Base-by-base conservation (phyloP, 2,329 filamentous ascomycete genomes). In the Parafenestella ontariensis region DNA sequence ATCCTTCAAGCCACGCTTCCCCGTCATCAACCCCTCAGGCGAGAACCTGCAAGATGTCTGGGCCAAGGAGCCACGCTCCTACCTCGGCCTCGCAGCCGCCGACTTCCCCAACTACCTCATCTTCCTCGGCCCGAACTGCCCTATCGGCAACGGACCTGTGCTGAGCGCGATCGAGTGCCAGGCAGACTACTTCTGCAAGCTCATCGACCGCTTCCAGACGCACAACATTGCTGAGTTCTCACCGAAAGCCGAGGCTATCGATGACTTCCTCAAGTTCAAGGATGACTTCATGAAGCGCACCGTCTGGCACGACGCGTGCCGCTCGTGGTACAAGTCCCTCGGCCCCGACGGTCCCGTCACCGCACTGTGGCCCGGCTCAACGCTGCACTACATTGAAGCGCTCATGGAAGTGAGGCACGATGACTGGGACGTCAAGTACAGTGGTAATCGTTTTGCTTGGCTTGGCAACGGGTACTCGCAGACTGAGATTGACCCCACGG, bases 351-450 rank as follows among this genome's bases (percentile, higher is more conserved):
- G 75, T 0, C 67, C 65, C 8, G 56, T 72, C 4, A 77, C 74
- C 1, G 78, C 76, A 0, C 65, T 81, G 3, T 81, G 78, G 78
- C 79, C 79, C 0, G 78, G 78, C 1, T 76, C 70, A 15, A 78
- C 79, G 5, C 67, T 84, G n/a, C 81, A 83, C 64, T 82, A 80
- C 56, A 77, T 83, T 41, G 79, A 83, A 59, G 76, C 77, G 6
- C 60, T 84, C 40, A 72, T 72, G 50, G 77, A 82, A 41, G 65
- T 79, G 1, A 71, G 81, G 0, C 68, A 74, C 34, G 81, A 84
- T 31, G 82, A 84, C 58, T 79, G 77, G 66, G 76, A 82, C 6
- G 64, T 82, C 21, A 74, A 68, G 56, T 77, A 77, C 24, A 63
- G 58, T 3, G 73, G 66, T 3, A 77, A 76, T 43, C 42, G 74